These are phyloP conservation scores for Iris pallida DNA, from an alignment of 116 monocot species.

Conservation along the genomic window DNA sequence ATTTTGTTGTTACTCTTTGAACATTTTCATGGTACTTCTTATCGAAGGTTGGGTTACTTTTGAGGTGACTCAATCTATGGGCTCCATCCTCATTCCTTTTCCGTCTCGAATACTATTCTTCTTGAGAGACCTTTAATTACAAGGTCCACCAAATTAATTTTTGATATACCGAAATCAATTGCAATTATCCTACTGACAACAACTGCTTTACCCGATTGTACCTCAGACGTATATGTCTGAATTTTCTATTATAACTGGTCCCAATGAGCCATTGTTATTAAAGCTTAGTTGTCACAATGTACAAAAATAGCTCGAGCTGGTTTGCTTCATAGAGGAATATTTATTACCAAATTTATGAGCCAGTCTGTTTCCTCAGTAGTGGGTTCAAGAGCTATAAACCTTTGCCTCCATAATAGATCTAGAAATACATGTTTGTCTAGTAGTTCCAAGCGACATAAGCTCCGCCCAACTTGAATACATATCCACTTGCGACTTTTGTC, in stretches of 20 bases:
- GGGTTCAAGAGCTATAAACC: too few relatives aligned
- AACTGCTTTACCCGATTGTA: conserved; percentile 7
- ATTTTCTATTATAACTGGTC: conserved; percentile 5
- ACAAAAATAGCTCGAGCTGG: neutral
- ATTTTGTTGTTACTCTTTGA: neutral
- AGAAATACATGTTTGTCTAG: too few relatives aligned
- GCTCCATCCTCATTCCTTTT: neutral
- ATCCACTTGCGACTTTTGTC: too few relatives aligned
- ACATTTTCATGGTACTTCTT: neutral
- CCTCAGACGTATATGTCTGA: conserved; percentile 5
- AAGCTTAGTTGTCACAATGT: conserved; percentile 10
- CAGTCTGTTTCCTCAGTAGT: conserved; percentile 1
- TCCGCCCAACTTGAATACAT: too few relatives aligned
- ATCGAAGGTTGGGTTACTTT: neutral
- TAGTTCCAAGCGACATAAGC: too few relatives aligned
- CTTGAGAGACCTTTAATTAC: neutral
- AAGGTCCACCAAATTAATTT: neutral
- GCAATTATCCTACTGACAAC: too few relatives aligned
- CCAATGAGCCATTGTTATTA: neutral
- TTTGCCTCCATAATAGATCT: too few relatives aligned
- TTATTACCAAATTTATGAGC: neutral
- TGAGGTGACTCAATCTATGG: neutral
- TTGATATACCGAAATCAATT: neutral
- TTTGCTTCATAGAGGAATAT: conserved; percentile 10
- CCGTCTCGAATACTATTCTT: neutral